A percentile compares a stretch with the other conserved stretches of the same genome.
These are phyloP conservation scores for Kodamaea alishanica DNA, from an alignment of 1,139 yeast species.

Conservation along the genomic window DNA sequence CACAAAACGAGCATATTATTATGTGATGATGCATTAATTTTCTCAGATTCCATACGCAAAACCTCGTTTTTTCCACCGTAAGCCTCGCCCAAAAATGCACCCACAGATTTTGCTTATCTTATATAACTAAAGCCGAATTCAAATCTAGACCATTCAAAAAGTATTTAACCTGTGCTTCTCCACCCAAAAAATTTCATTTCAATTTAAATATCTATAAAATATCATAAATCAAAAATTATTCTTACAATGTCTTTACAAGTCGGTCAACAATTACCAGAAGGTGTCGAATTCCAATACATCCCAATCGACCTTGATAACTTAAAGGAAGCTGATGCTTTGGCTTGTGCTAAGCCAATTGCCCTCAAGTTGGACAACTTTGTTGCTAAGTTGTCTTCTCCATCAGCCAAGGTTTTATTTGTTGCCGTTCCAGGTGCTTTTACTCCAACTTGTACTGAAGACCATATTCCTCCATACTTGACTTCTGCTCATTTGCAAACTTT, in stretches of 20 bases:
- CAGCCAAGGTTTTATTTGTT: constrained; percentile 21
- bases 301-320: constrained; percentile 22
- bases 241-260: constrained; percentile 12
- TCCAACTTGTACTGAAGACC: constrained; percentile 31
- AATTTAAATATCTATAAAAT: no score
- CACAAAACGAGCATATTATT: no score
- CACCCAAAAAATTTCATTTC: no score
- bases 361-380: constrained; percentile 23
- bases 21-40: no score
- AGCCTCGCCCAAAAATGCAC: no score
- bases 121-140: no score
- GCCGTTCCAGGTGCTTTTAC: constrained; percentile 33
- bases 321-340: constrained; percentile 18
- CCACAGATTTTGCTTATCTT: no score
- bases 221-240: no score
- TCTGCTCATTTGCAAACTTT: constrained; percentile 16
- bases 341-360: constrained; percentile 23
- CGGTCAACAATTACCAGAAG: constrained; percentile 22
- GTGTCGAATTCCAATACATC: constrained; percentile 22
- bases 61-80: no score
- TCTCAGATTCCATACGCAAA: no score
- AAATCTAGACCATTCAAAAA: no score
- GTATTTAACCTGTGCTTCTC: no score
- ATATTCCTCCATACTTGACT: constrained; percentile 26
- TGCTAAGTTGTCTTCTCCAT: constrained; percentile 14